A percentile compares a stretch with the other conserved stretches of the same genome.
phyloP scores from a whole-genome alignment of 306 rosid genomes.

The Mimosa bimucronata region DNA sequence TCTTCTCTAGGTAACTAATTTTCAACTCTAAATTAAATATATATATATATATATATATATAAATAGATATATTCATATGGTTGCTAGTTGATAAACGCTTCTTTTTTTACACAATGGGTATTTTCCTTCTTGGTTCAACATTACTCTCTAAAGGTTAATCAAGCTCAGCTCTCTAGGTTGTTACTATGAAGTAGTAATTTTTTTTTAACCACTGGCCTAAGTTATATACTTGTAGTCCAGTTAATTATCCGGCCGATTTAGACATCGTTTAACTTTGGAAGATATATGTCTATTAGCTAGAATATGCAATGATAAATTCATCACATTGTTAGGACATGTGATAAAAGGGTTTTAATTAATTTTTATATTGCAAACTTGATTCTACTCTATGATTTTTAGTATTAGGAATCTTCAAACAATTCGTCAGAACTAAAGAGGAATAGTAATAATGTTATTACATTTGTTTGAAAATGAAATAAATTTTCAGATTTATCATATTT shows the following conservation, averaged over 20 bases:
- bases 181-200: background rate
- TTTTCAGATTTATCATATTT: too few relatives aligned
- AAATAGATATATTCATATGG: background rate
- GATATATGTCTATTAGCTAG: background rate
- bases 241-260: background rate
- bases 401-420: too few relatives aligned
- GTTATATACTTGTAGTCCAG: background rate
- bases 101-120: background rate
- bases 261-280: background rate
- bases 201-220: background rate
- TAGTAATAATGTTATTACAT: too few relatives aligned
- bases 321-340: background rate
- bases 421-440: too few relatives aligned
- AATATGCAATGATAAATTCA: background rate
- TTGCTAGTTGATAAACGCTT: background rate
- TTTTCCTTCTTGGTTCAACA: background rate
- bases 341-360: background rate
- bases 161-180: background rate
- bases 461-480: too few relatives aligned
- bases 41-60: too few relatives aligned
- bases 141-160: background rate
- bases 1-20: constrained; percentile 91
- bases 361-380: background rate
- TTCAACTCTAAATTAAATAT: background rate
- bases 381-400: too few relatives aligned